phyloP scores from a whole-genome alignment of 2,329 filamentous ascomycete genomes.

The Didymosphaeria variabile region DNA sequence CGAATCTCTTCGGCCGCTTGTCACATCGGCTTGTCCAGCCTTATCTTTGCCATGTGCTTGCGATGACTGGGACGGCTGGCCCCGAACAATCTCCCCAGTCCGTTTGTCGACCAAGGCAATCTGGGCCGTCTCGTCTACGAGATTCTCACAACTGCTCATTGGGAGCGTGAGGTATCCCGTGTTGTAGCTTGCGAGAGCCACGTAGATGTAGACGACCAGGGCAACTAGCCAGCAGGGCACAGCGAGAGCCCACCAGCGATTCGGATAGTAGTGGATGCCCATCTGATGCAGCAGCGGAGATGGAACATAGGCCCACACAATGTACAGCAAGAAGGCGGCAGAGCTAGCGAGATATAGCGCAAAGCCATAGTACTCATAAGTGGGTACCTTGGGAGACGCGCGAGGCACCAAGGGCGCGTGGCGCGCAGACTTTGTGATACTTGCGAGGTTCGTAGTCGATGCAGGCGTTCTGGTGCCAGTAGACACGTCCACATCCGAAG shows the following conservation, averaged over 20 bases:
- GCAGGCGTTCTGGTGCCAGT: conserved; percentile 39
- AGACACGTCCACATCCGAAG: conserved; percentile 78
- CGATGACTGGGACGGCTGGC: conserved; percentile 31
- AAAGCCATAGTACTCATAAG: conserved; percentile 99
- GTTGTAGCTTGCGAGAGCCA: conserved; percentile 91
- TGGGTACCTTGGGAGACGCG: conserved; percentile 92
- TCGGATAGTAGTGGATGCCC: conserved; percentile 95
- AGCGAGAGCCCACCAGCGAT: conserved; percentile 96
- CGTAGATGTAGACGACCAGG: conserved; percentile 89
- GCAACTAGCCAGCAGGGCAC: conserved; percentile 91
- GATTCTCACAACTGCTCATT: conserved; percentile 81
- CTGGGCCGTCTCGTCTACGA: conserved; percentile 90
- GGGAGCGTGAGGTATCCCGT: conserved; percentile 86
- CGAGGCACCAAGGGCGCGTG: conserved; percentile 75
- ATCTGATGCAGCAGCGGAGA: conserved; percentile 90
- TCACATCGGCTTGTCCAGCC: conserved; percentile 52
- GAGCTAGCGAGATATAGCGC: conserved; percentile 92
- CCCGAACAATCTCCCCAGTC: conserved; percentile 67
- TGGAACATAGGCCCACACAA: conserved; percentile 89
- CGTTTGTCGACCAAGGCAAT: conserved; percentile 78
- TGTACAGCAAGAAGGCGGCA: conserved; percentile 76
- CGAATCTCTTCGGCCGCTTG: conserved; percentile 43
- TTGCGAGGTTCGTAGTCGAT: conserved; percentile 66
- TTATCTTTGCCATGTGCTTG: conserved; percentile 42
- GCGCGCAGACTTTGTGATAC: conserved; percentile 66